Evolutionary conservation across 371 early-diverging fungal species (phyloP), one percentile per base, ranked within the genome.

Genomic region (Haplosporangium sp.): DNA sequence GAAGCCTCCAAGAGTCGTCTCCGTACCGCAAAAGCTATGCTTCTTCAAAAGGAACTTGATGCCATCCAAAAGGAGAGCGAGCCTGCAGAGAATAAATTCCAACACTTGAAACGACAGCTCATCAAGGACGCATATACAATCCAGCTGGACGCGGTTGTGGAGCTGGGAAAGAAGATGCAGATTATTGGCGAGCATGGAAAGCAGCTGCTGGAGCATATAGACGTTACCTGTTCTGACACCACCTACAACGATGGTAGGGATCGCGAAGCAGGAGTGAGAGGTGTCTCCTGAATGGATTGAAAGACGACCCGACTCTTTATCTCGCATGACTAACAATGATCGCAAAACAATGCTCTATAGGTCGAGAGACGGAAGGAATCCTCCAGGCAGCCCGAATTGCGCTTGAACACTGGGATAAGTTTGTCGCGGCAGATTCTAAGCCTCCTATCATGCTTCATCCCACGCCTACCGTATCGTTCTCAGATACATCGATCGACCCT

Each of bases 131-230:
- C 79, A 2, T 79, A 79, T 23, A 73, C 79, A 6, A 62, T 60
- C 10, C 73, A 79, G 36, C 47, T 79, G 69, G 68, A 68, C 53
- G 79, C 79, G 40, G 69, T 68, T 11, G 57, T 79, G 5, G 79
- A 79, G 45, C 62, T 79, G 20, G 79, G 79, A 36, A 72, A 55
- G 59, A 72, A 72, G 58, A 79, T 79, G 79, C 73, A 72, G 46
- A 79, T 79, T 38, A 79, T 79, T 62, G 79, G 79, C 18, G 79
- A 79, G 41, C 79, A 79, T 65, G 79, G 79, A 23, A 72, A 68
- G 36, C 58, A 62, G 47, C 53, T 74, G 42, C 54, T 79, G 40
- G 65, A 75, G 0, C 70, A 70, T 40, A 75, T 75, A 18, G 76
- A 75, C 29, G 10, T 59, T 6, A 43, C 55, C 21, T 46, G 67